Evolutionary conservation across 2,329 filamentous ascomycete genomes (phyloP), one percentile per base, ranked within the genome.

Genomic region (Aspergillus viridinutans): DNA sequence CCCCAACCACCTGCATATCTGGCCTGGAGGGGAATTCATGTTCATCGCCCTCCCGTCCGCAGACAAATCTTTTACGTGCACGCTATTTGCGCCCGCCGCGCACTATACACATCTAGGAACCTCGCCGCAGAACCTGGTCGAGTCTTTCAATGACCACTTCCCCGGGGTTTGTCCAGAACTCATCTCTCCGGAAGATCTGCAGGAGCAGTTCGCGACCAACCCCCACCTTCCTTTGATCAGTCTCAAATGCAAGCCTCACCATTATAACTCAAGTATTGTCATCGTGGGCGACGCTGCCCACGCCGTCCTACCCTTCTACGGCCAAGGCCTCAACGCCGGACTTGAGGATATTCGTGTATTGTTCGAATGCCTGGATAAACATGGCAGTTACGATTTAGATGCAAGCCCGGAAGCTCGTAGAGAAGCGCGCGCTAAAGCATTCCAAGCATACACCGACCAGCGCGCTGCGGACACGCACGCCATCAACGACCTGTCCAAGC

Each of bases 251-350:
- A 83, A 83, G 20, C 94, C 94, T 0, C 90, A 97, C 74, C 91
- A 96, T 77, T 91, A 85, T 76, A 80, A 77, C 51, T 85, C 85
- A 25, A 89, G 86, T 0, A 91, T 83, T 32, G 91, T 96, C 58
- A 90, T 99, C 50, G 72, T 99, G 38, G 94, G 94, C 57, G 94
- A 99, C 71, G 92, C 94, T 7, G 92, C 94, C 0, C 94, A 99
- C 72, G 94, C 95, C 56, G 97, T 99, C 87, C 92, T 99, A 0
- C 94, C 94, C 0, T 99, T 99, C 75, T 99, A 97, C 73, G 94
- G 94, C 0, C 94, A 99, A 73, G 94, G 94, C 40, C 95, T 99
- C 87, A 99, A 99, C 69, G 90, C 94, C 0, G 94, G 94, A 0
- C 84, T 99, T 45, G 94, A 99, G 76, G 93, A 97, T 67, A 92